Percentiles rank a stretch among this genome's conserved stretches.
Evolutionary conservation across 1,139 yeast species (phyloP).

Genomic region (Protomyces pachydermus): DNA sequence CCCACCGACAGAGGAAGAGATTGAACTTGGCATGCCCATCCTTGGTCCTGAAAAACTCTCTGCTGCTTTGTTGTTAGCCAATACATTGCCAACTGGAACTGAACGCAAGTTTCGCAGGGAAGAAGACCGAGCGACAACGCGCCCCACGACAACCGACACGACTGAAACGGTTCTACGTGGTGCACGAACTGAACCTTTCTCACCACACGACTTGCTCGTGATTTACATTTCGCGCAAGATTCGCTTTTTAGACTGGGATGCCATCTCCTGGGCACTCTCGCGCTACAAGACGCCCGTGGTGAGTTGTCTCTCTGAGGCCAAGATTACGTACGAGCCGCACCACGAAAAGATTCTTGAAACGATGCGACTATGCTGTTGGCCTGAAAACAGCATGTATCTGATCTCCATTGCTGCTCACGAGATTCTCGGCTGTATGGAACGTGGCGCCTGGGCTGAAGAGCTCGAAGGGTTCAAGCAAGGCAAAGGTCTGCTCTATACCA

Average conservation of each 20-base stretch:
- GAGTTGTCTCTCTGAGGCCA: slow-evolving; percentile 9
- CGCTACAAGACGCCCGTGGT: slow-evolving; percentile 24
- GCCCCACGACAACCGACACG: not conserved
- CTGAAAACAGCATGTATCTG: slow-evolving; percentile 23
- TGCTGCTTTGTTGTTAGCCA: not conserved
- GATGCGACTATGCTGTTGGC: slow-evolving; percentile 20
- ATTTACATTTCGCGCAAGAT: slow-evolving; percentile 20
- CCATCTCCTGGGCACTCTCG: slow-evolving; percentile 20
- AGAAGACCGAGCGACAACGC: not conserved
- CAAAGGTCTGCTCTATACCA: slow-evolving; percentile 4
- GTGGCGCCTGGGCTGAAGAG: slow-evolving; percentile 22
- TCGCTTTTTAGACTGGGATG: slow-evolving; percentile 23
- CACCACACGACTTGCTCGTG: slow-evolving; percentile 13
- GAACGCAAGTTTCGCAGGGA: not conserved
- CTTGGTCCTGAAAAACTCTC: not conserved
- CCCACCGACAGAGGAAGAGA: not conserved
- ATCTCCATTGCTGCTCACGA: slow-evolving; percentile 13
- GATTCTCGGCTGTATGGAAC: slow-evolving; percentile 12
- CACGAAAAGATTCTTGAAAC: slow-evolving; percentile 20
- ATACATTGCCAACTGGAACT: not conserved
- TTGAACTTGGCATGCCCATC: not conserved
- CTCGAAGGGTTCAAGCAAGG: slow-evolving; percentile 8
- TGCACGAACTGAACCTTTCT: slow-evolving; percentile 15
- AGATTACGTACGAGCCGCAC: slow-evolving; percentile 8
- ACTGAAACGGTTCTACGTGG: not conserved